Base-by-base conservation (phyloP, 371 early-diverging fungal genomes). In the Coemansia sp. region DNA sequence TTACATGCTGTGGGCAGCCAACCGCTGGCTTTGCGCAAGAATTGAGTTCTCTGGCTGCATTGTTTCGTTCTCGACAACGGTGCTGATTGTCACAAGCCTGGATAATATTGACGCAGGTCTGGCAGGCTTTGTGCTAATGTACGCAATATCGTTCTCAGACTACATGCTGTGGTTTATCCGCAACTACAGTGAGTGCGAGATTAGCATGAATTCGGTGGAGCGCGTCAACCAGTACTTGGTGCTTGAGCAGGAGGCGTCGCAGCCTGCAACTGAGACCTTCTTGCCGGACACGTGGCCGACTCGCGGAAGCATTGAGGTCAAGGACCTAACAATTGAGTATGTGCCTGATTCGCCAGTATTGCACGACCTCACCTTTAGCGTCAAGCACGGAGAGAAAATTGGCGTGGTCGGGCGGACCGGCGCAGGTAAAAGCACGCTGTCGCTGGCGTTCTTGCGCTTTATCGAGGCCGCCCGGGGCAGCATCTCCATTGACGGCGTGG, bases 11-110 rank as follows among this genome's bases (percentile, higher is more conserved):
- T 93, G 94, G 93, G 87, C 87, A 6, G 85, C 88, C 50, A 94
- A 94, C 82, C 89, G 93, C 53, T 95, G 95, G 97, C 81, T 95
- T n/a, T 87, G 87, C 63, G 75, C 89, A 53, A 90, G 96, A 10
- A 69, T 80, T 47, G 81, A 80, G 61, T 61, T 77, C 11, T 56
- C 71, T 0, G 81, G 81, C 45, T 73, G 65, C 57, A 42, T 72
- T 2, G 74, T 80, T 42, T 64, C 73, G 24, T 81, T 81, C 27
- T 61, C 78, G 3, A 56, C 79, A 29, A 66, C 74, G 0, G 26
- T 80, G 13, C 61, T 80, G 29, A 62, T 73, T 16, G 48, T 76
- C 16, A 18, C 71, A 24, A 71, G 69, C 47, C 72, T 87, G 61
- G 81, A 87, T 37, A 65, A 64, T 18, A 63, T 72, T 5, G 63